A percentile compares a stretch with the other conserved stretches of the same genome.
phyloP scores from a whole-genome alignment of 176 grass and related monocot genomes.

The Bromus sterilis region DNA sequence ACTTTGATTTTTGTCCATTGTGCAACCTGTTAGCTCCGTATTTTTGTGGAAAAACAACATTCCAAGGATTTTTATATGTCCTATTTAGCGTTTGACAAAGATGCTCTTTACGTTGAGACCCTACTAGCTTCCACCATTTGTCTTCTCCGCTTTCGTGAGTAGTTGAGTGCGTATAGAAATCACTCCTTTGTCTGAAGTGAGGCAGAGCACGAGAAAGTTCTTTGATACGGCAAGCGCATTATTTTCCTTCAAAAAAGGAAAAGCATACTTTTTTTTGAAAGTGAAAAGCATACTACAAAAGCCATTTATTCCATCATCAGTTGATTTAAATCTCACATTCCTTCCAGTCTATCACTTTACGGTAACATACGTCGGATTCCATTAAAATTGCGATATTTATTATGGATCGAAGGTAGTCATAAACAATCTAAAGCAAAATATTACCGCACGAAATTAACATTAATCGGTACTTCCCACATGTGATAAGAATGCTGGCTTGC shows the following conservation, averaged over 20 bases:
- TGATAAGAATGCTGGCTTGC: background rate
- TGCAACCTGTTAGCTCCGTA: background rate
- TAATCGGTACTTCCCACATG: no score
- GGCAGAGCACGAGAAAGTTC: constrained; percentile 16
- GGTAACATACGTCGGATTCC: background rate
- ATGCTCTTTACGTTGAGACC: background rate
- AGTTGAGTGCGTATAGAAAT: background rate
- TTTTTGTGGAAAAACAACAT: background rate
- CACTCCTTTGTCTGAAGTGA: background rate
- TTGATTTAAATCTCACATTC: background rate
- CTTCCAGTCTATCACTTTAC: background rate
- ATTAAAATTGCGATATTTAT: no score
- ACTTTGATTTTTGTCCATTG: background rate
- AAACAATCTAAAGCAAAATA: no score
- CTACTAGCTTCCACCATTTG: constrained; percentile 10
- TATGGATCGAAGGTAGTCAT: no score
- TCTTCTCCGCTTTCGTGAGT: background rate
- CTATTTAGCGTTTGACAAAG: background rate
- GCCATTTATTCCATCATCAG: background rate
- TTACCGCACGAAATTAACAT: no score
- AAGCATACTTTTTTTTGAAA: background rate
- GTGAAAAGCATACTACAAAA: background rate
- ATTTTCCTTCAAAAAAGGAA: background rate
- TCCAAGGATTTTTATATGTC: background rate
- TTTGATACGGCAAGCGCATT: background rate